A percentile compares a stretch with the other conserved stretches of the same genome.
Evolutionary conservation across 179 eudicot genomes (phyloP).

Genomic region (Gypsophila paniculata): DNA sequence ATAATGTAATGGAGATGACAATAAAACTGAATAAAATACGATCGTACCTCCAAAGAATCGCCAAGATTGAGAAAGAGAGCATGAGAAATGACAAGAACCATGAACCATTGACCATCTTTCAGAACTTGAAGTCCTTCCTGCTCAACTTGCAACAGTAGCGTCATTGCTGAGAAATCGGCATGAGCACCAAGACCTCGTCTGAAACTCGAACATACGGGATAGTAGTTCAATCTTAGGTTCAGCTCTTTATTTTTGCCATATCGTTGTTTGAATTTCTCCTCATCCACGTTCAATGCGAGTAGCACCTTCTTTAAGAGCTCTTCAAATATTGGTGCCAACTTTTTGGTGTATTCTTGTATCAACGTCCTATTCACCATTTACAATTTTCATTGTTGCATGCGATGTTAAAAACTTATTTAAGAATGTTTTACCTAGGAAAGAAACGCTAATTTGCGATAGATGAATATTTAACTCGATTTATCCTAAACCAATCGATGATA

Average conservation of each 20-base stretch:
- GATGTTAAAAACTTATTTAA: too few relatives aligned
- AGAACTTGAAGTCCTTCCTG: conserved; percentile 59
- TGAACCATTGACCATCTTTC: conserved; percentile 56
- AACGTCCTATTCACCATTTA: conserved; percentile 35
- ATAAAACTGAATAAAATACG: too few relatives aligned
- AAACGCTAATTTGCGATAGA: too few relatives aligned
- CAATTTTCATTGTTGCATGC: too few relatives aligned
- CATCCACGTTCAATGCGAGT: conserved; percentile 43
- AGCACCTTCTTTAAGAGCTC: conserved; percentile 45
- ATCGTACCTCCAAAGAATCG: conserved; percentile 55
- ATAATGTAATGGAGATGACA: too few relatives aligned
- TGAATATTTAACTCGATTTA: too few relatives aligned
- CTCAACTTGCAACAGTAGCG: conserved; percentile 58
- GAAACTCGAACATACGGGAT: conserved; percentile 48
- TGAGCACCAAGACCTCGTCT: conserved; percentile 52
- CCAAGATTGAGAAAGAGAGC: conserved; percentile 59
- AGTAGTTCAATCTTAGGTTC: conserved; percentile 42
- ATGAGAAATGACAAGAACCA: conserved; percentile 50
- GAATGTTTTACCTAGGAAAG: too few relatives aligned
- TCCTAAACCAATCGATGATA: too few relatives aligned
- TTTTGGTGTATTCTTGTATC: conserved; percentile 35
- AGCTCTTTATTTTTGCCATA: conserved; percentile 36
- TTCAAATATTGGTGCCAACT: conserved; percentile 28
- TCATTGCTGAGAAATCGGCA: conserved; percentile 52
- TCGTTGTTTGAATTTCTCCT: conserved; percentile 32